These are phyloP conservation scores for Coccomyxa sp. DNA, from an alignment of 139 green algal species.

Conservation along the genomic window DNA sequence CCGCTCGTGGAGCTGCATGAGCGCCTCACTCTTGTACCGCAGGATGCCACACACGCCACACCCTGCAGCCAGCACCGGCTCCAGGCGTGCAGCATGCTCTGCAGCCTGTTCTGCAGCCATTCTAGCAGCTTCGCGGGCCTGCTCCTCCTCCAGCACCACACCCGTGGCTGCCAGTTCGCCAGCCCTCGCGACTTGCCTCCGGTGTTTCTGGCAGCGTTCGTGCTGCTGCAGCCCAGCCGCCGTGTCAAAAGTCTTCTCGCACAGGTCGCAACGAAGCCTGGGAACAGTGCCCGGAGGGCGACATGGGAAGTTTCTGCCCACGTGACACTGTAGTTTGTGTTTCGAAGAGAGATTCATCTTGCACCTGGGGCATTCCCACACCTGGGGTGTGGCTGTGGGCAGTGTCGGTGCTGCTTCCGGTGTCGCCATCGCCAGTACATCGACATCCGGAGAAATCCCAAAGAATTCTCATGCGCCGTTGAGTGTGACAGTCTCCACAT, in stretches of 20 bases:
- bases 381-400: neutral
- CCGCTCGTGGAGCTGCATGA: neutral
- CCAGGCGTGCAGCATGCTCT: neutral
- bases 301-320: neutral
- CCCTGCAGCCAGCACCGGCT: neutral
- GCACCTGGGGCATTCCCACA: neutral
- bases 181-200: neutral
- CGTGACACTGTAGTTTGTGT: conserved; percentile 1
- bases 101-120: neutral
- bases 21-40: neutral
- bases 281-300: neutral
- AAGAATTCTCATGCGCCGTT: neutral
- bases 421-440: neutral
- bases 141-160: neutral
- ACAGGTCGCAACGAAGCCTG: neutral
- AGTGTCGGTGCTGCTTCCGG: neutral
- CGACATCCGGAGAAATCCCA: neutral
- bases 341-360: conserved; percentile 1
- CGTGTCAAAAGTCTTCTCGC: neutral
- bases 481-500: neutral
- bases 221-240: neutral
- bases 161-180: neutral
- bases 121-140: neutral
- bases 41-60: neutral
- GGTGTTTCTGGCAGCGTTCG: neutral